Conservation (phyloP, 129 eudicot species). For the Pittosporum tobira region DNA sequence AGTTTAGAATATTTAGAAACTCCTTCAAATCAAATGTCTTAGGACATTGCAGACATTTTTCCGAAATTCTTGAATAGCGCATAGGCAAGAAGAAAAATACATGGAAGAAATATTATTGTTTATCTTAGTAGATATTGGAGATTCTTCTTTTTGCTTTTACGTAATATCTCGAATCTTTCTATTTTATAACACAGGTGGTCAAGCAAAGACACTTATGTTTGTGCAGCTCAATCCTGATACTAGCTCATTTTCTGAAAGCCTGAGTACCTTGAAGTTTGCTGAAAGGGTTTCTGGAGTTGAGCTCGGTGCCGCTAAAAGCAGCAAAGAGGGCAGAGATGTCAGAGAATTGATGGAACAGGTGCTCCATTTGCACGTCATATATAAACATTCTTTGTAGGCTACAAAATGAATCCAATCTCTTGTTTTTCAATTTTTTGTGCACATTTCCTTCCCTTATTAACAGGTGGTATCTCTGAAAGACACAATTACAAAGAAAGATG, state of each 20-base stretch:
- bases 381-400: too few species aligned
- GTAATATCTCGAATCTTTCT: background rate
- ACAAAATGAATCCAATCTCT: too few species aligned
- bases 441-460: background rate
- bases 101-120: too few species aligned
- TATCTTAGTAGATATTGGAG: too few species aligned
- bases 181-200: conserved; percentile 60
- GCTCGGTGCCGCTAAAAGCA: conserved; percentile 88
- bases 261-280: conserved; percentile 92
- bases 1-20: too few species aligned
- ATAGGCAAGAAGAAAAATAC: too few species aligned
- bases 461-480: conserved; percentile 72
- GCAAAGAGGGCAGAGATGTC: conserved; percentile 69
- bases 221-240: conserved; percentile 87
- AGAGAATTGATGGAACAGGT: conserved; percentile 93
- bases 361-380: conserved; percentile 6
- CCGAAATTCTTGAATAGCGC: too few species aligned
- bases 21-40: too few species aligned
- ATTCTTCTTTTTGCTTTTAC: background rate
- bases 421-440: too few species aligned
- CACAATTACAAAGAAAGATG: conserved; percentile 66
- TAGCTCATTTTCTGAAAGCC: conserved; percentile 48
- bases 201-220: conserved; percentile 97
- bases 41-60: too few species aligned
- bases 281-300: conserved; percentile 97